Evolutionary conservation across 495 filamentous ascomycete genomes (phyloP).

Genomic region (Tirmania nivea): DNA sequence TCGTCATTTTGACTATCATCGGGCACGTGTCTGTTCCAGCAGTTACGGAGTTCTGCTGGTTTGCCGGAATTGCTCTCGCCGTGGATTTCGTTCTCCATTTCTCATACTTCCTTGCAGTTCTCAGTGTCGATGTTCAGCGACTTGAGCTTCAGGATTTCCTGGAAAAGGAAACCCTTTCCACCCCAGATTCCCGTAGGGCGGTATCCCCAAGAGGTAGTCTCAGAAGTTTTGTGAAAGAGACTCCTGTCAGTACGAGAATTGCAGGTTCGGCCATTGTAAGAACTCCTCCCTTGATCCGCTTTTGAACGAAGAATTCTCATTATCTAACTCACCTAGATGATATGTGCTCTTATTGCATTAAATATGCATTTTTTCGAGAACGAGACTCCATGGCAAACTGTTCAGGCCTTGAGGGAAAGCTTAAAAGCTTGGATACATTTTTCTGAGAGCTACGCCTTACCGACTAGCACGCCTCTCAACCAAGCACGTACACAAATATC

Average conservation of each 20-base stretch:
- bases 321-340: constrained; percentile 10
- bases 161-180: constrained; percentile 20
- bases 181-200: neutral
- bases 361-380: constrained; percentile 41
- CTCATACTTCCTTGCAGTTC: constrained; percentile 49
- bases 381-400: constrained; percentile 25
- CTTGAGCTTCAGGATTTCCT: constrained; percentile 39
- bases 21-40: constrained; percentile 36
- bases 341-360: constrained; percentile 15
- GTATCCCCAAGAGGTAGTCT: neutral
- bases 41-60: constrained; percentile 45
- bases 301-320: neutral
- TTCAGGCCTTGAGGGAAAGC: constrained; percentile 22
- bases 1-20: constrained; percentile 33
- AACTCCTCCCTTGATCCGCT: neutral
- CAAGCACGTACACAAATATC: constrained; percentile 45
- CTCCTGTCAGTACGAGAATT: constrained; percentile 19
- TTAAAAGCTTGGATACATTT: constrained; percentile 7
- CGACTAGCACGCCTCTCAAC: constrained; percentile 27
- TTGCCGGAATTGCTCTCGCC: constrained; percentile 42
- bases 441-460: neutral
- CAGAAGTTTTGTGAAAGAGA: constrained; percentile 3
- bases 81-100: constrained; percentile 50
- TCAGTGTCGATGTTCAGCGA: constrained; percentile 51
- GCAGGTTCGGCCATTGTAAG: constrained; percentile 20